A percentile compares a stretch with the other conserved stretches of the same genome.
Evolutionary conservation across 176 grass and related monocot genomes (phyloP).

Genomic region (Themeda triandra): DNA sequence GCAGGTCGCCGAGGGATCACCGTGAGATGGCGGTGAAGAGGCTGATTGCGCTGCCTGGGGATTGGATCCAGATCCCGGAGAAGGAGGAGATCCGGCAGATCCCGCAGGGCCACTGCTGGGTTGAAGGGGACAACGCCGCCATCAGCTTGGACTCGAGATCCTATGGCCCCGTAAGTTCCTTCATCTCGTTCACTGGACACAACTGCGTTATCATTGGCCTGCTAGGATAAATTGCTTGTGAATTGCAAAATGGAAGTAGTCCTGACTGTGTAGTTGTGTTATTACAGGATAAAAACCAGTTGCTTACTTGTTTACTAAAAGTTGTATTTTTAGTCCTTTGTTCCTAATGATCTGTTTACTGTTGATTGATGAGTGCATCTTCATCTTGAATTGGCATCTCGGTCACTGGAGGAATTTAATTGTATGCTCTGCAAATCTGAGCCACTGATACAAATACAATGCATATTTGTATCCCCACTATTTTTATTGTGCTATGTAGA

Average conservation of each 20-base stretch:
- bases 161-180: constrained; percentile 66
- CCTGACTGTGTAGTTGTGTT: neutral
- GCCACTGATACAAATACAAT: neutral
- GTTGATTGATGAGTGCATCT: neutral
- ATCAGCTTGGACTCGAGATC: constrained; percentile 55
- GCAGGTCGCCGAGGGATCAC: constrained; percentile 47
- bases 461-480: neutral
- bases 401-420: neutral
- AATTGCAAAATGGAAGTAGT: neutral
- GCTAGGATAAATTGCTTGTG: neutral
- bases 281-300: neutral
- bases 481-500: neutral
- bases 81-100: too few relatives aligned
- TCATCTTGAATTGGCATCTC: neutral
- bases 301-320: constrained; percentile 1
- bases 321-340: neutral
- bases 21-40: constrained; percentile 36
- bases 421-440: neutral
- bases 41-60: constrained; percentile 69
- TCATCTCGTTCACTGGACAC: neutral
- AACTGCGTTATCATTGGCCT: neutral
- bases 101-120: constrained; percentile 74
- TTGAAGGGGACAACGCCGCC: constrained; percentile 70
- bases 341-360: neutral
- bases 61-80: constrained; percentile 78